Evolutionary conservation across 2,329 filamentous ascomycete genomes (phyloP).

Genomic region (Alternaria postmessia): DNA sequence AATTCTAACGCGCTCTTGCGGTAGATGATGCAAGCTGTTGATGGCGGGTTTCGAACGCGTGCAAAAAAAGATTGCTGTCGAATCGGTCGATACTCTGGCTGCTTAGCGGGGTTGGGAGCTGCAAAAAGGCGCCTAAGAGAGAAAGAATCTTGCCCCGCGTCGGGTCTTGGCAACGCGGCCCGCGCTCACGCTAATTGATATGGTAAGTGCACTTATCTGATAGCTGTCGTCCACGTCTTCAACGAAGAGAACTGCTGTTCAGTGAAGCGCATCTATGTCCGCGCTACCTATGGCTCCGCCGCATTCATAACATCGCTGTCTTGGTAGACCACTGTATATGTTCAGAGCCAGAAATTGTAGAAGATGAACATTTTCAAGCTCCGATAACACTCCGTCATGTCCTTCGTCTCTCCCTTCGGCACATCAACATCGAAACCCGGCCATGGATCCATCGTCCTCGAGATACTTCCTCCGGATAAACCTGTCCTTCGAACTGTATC

Average conservation of each 20-base stretch:
- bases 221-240: background rate
- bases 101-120: conserved; percentile 22
- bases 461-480: conserved; percentile 72
- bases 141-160: conserved; percentile 10
- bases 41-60: conserved; percentile 19
- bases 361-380: conserved; percentile 21
- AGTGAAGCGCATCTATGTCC: background rate
- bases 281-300: background rate
- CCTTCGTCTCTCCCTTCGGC: conserved; percentile 73
- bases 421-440: conserved; percentile 77
- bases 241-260: background rate
- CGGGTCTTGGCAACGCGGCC: conserved; percentile 11
- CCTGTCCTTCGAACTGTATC: conserved; percentile 77
- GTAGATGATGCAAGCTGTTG: background rate
- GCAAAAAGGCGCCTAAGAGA: conserved; percentile 15
- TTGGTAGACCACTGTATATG: background rate
- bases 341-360: background rate
- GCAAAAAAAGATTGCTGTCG: conserved; percentile 10
- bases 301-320: background rate
- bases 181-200: conserved; percentile 8
- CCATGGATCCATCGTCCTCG: conserved; percentile 78
- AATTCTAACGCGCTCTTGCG: background rate
- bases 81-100: conserved; percentile 20
- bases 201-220: conserved; percentile 4
- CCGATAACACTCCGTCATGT: conserved; percentile 33